phyloP scores from a whole-genome alignment of 176 grass and related monocot genomes.

The Rhynchospora tenuis region DNA sequence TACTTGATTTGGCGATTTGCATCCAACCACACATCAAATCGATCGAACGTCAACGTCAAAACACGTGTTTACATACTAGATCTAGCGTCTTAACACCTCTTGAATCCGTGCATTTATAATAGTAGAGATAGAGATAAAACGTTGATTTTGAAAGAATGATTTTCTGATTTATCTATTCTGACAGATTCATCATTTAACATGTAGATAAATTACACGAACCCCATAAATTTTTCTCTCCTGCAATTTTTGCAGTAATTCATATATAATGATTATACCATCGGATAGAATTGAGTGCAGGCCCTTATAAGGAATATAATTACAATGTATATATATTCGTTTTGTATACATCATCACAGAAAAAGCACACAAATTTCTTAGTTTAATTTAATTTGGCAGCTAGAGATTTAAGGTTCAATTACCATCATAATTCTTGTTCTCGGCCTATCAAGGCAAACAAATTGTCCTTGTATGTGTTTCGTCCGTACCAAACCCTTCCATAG shows the following conservation, averaged over 20 bases:
- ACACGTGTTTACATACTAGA: too few species aligned
- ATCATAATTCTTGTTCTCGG: conserved; percentile 29
- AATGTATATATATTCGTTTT: background rate
- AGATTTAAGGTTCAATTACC: background rate
- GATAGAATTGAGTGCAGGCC: background rate
- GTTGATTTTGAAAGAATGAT: background rate
- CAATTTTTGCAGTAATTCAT: background rate
- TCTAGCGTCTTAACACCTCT: too few species aligned
- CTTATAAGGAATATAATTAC: background rate
- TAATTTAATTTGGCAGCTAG: background rate
- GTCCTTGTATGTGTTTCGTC: conserved; percentile 60
- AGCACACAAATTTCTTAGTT: background rate
- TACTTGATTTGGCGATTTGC: too few species aligned
- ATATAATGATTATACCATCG: background rate
- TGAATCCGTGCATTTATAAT: too few species aligned
- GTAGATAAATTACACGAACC: too few species aligned
- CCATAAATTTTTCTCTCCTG: too few species aligned
- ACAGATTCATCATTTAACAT: background rate
- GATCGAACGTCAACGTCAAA: too few species aligned
- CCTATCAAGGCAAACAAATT: conserved; percentile 65
- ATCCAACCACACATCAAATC: too few species aligned
- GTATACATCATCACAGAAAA: background rate
- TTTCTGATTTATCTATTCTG: background rate
- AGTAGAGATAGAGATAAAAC: too few species aligned
- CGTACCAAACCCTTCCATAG: conserved; percentile 63